These are phyloP conservation scores for Solanum dulcamara DNA, from an alignment of 257 asterid species.

Conservation along the genomic window DNA sequence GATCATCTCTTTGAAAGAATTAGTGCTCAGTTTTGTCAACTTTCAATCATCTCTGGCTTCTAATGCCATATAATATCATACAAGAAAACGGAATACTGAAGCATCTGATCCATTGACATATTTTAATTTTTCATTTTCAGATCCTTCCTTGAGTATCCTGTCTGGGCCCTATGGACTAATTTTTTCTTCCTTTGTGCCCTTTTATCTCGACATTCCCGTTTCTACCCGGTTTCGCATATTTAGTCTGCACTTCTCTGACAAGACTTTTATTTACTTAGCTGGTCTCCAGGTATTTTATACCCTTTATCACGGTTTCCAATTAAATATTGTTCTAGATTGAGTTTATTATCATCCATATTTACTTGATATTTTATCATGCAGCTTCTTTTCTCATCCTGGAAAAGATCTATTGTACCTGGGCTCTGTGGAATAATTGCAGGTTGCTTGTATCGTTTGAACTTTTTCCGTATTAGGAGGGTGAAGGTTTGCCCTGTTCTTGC, in stretches of 20 bases:
- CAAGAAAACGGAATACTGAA: not conserved
- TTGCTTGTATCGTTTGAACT: conserved; percentile 68
- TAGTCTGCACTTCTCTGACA: conserved; percentile 83
- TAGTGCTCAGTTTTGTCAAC: not conserved
- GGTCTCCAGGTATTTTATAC: conserved; percentile 77
- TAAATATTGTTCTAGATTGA: not conserved
- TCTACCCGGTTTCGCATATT: conserved; percentile 77
- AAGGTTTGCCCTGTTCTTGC: conserved; percentile 38
- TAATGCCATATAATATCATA: not conserved
- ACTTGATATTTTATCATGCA: conserved; percentile 20
- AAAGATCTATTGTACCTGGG: conserved; percentile 89
- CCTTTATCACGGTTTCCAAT: not conserved
- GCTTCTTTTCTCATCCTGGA: conserved; percentile 97
- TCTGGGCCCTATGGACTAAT: conserved; percentile 93
- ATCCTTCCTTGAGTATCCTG: conserved; percentile 59
- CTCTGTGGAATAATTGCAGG: conserved; percentile 98
- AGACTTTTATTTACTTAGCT: conserved; percentile 88
- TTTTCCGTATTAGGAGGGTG: conserved; percentile 52
- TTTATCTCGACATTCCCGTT: conserved; percentile 88
- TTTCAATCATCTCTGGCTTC: not conserved
- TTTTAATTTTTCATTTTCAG: conserved; percentile 37
- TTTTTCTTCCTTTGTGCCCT: conserved; percentile 86
- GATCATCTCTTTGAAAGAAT: not conserved
- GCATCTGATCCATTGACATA: not conserved
- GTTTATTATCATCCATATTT: not conserved